Evolutionary conservation across 2,329 filamentous ascomycete species (phyloP), one percentile per base, ranked within the genome.

Genomic region (Polytolypa hystricis): DNA sequence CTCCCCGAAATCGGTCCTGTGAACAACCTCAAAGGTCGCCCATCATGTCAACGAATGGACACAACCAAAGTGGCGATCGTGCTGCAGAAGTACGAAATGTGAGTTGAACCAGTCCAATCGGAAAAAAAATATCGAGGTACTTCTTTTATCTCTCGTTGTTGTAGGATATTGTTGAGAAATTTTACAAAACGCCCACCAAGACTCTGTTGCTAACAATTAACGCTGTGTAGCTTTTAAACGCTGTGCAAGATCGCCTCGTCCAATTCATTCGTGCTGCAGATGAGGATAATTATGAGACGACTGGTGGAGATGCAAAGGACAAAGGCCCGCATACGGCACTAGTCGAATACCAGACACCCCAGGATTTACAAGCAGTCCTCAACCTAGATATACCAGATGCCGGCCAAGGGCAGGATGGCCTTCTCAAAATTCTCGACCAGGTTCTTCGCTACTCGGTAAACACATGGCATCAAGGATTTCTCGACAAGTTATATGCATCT

Each of bases 381-480:
- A 50, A 60, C 28, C 46, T 67, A 5, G 48, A 56, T 5, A 63
- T 85, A 4, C 77, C 81, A 0, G 50, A 61, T 2, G 61, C 58
- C 3, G 78, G 74, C 5, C 65, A 64, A 43, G 81, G 79, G 1
- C 81, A 81, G 48, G 73, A 82, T 29, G 89, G 87, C 0, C 64
- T 95, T 20, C 64, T 94, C 18, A 69, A 76, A 21, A 74, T 75
- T 3, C 71, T 93, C 30, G 66, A 77, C 46, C 73, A 77, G 42
- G 69, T 95, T 14, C 68, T 96, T 28, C 70, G 74, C 45, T 86
- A 93, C 60, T 91, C 82, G 52, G 89, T 96, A 53, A 98, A 98
- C 62, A 95, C 89, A n/a, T 96, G 87, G 84, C 83, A 93, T 53
- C 87, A 94, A 60, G 89, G 89, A 8, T 98, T 96, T 61, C 64